Evolutionary conservation across 805 yeast genomes (phyloP), one percentile per base, ranked within the genome.

Genomic region (Wickerhamiella kurtzmanii): DNA sequence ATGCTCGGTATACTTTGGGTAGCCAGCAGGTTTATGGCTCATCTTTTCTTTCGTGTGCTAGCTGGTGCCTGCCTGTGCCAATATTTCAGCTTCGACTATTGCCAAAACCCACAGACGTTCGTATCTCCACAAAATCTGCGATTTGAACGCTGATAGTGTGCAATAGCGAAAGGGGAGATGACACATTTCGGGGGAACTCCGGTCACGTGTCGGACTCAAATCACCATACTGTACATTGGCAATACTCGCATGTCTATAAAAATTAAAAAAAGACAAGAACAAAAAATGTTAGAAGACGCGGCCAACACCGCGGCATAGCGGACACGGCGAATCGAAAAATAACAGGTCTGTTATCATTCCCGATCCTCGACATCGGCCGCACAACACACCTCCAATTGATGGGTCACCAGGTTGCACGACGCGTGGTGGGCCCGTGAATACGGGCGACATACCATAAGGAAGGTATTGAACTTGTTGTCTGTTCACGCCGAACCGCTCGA

Each of bases 381-480:
- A 84, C 2, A 79, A 54, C 0, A 69, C 61, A 1, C 95, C 94
- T 2, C 95, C 94, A 52, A 74, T 61, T 32, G 76, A 57, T 1
- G 92, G 88, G 56, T 84, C 94, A 1, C 94, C 94, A 0, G 94
- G 89, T 16, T 54, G 59, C 1, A 82, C 80, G 9, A 74, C 64
- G 17, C 57, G 52, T 20, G 58, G 58, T 15, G 56, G 52, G 2
- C 21, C 50, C 2, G 44, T 21, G 37, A 49, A 71, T 43, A 3
- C 73, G 66, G 25, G 54, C 44, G n/a, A 22, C 13, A 40, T 38
- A 4, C 53, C 52, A 22, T 41, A 22, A 21, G 56, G 56, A 4
- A 50, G 38, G 25, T 37, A 43, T 38, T 53, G 59, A 2, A 53
- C 53, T 28, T 42, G 48, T 18, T 44, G 41, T 16, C 48, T 43